Percentiles rank a stretch among this genome's conserved stretches.
These are phyloP conservation scores for Oryza glumipatula DNA, from an alignment of 176 grass and related monocot genomes.

Conservation along the genomic window DNA sequence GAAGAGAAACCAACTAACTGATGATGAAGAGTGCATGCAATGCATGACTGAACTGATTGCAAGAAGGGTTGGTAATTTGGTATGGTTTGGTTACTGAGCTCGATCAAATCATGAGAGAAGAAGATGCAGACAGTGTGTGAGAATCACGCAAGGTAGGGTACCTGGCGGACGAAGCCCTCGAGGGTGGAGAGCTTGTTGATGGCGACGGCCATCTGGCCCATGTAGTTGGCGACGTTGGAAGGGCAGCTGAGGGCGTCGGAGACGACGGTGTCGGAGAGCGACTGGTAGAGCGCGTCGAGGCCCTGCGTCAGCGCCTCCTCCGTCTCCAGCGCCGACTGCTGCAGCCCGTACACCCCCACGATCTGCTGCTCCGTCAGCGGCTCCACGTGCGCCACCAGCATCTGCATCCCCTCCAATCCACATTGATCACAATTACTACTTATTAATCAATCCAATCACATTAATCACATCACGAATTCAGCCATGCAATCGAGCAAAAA, in stretches of 20 bases:
- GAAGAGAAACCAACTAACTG: not conserved
- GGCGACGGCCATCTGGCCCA: constrained; percentile 84
- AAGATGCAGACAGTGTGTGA: not conserved
- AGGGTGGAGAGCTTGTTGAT: constrained; percentile 85
- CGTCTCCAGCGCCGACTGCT: constrained; percentile 85
- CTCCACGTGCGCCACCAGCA: constrained; percentile 72
- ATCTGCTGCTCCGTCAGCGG: constrained; percentile 91
- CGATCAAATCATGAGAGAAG: not conserved
- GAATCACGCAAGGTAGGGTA: constrained; percentile 17
- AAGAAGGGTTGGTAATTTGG: not conserved
- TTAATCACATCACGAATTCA: too few relatives aligned
- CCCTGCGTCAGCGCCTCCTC: constrained; percentile 91
- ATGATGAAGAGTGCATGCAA: not conserved
- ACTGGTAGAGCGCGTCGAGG: constrained; percentile 82
- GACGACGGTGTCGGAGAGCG: constrained; percentile 73
- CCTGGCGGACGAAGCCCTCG: constrained; percentile 81
- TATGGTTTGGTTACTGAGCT: not conserved
- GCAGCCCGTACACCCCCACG: constrained; percentile 72
- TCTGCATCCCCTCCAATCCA: constrained; percentile 39
- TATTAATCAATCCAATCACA: not conserved
- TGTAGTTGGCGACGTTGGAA: constrained; percentile 88
- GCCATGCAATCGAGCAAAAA: not conserved
- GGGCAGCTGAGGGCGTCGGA: constrained; percentile 75
- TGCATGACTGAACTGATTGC: not conserved
- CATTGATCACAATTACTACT: not conserved